These are phyloP conservation scores for Aspergillus pseudotamarii DNA, from an alignment of 2,329 filamentous ascomycete genomes.

Conservation along the genomic window DNA sequence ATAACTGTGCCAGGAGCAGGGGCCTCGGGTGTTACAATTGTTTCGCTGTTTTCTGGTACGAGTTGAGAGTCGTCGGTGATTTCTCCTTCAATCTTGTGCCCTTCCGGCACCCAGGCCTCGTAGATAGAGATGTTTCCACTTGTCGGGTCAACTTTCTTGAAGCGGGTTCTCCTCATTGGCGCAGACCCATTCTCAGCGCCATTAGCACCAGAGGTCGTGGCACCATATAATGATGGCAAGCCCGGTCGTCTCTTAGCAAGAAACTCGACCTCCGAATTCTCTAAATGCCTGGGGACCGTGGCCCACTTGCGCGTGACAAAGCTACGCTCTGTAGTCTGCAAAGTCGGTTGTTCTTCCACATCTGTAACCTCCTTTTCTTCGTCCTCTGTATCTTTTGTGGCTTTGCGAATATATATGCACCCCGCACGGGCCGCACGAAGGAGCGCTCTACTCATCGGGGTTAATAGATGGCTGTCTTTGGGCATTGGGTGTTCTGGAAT, in stretches of 20 bases:
- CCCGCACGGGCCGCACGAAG: constrained; percentile 79
- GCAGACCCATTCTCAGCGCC: constrained; percentile 35
- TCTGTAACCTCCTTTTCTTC: constrained; percentile 42
- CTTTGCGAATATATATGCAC: constrained; percentile 71
- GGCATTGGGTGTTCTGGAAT: constrained; percentile 84
- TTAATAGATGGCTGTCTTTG: constrained; percentile 76
- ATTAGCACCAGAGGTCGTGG: constrained; percentile 25
- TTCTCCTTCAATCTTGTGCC: constrained; percentile 79
- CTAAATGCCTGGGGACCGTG: constrained; percentile 58
- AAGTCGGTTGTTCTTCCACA: constrained; percentile 33
- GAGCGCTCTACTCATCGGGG: constrained; percentile 78
- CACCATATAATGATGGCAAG: constrained; percentile 55
- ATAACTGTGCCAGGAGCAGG: constrained; percentile 62
- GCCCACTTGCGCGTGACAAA: constrained; percentile 63
- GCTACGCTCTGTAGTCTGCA: constrained; percentile 45
- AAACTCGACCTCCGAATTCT: constrained; percentile 63
- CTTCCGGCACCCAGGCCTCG: constrained; percentile 78
- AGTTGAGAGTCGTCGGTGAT: constrained; percentile 63
- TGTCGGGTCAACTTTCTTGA: constrained; percentile 74
- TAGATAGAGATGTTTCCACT: constrained; percentile 80
- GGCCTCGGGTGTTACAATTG: constrained; percentile 36
- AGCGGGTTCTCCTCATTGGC: constrained; percentile 76
- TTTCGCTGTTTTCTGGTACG: constrained; percentile 45
- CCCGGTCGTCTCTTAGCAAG: constrained; percentile 65
- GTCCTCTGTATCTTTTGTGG: constrained; percentile 43